Evolutionary conservation across 192 early-diverging fungal genomes (phyloP), one percentile per base, ranked within the genome.

Genomic region (Entomortierella beljakovae): DNA sequence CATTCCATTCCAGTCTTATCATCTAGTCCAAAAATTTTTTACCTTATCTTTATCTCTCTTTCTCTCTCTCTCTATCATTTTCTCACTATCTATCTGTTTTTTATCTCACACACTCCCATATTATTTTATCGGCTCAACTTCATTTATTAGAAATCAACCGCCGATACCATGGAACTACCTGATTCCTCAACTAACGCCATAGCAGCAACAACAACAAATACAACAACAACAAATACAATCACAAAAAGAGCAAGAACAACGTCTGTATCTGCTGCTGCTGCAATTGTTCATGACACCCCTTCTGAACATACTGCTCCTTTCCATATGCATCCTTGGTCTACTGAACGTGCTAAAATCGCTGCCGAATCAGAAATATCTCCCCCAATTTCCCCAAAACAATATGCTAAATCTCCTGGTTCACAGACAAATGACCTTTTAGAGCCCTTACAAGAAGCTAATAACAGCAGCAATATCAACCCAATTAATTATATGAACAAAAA

Each of bases 381-480:
- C 9, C 75, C 75, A 32, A 64, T 70, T 62, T 79, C 75, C 11
- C 75, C 75, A 22, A 79, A 70, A 49, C 75, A 79, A 51, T 54
- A 55, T 18, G 75, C 75, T 54, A 43, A 50, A n/a, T 5, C 34
- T 22, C 61, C 33, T n/a, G 70, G 60, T 6, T 7, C 61, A 50
- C 52, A 55, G 16, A 48, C 29, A 5, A 48, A 50, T 18, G 74
- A 68, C 65, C 64, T 69, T 51, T 33, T 69, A 25, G 74, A 68
- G 43, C 74, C 74, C 6, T 64, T 77, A 20, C 74, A 68, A 52
- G 65, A 64, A 48, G 33, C 62, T 43, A 53, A 49, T 33, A 61
- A 28, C 35, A 32, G 16, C 16, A 13, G 20, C 32, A 33, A 33
- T 29, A 6, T 23, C 26, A 26, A 42, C 48, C 23, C 38, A n/a